Base-by-base conservation (phyloP, 331 rosid genomes). In the Acacia pycnantha region DNA sequence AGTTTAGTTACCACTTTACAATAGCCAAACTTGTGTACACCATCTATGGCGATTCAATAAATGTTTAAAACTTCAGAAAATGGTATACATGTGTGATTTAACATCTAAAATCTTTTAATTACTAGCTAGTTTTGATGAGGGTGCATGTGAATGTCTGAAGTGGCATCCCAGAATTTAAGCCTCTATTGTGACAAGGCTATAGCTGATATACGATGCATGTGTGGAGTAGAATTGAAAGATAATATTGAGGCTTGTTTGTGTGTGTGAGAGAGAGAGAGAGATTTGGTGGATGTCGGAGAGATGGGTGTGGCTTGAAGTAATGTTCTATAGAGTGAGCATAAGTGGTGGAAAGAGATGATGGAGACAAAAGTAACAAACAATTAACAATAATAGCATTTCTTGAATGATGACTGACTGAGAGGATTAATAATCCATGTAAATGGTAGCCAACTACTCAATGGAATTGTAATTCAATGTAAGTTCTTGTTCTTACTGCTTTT, bases 71-170 rank as follows among this genome's bases (percentile, higher is more conserved):
- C 69, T 47, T 59, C 13, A 29, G 29, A 64, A 22, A 73, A 66
- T 64, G 56, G 41, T 22, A 7, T 22, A 71, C 15, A 5, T 73
- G 67, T n/a, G 11, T 47, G 12, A 31, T 31, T 21, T 29, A 70
- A 24, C 8, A 47, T 31, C 69, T 62, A 56, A 18, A n/a, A 61
- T 77, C 78, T 77, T 77, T 37, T 33, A 61, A 26, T 71, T 71
- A 59, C 16, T 59, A 3, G 66, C 16, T 24, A 59, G 18, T 59
- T 59, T 59, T 24, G 12, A 22, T 11, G 53, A 62, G 58, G 37
- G 68, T 70, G 74, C 61, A 59, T 70, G 41, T 82, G 79, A 19
- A 26, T 24, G 27, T 82, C 22, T 47, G 50, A 70, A 41, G 74
- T 43, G 74, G 18, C 68, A 54, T 67, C 29, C 27, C 31, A 26